phyloP scores from a whole-genome alignment of 371 early-diverging fungal genomes.

The Capillidium heterosporum region DNA sequence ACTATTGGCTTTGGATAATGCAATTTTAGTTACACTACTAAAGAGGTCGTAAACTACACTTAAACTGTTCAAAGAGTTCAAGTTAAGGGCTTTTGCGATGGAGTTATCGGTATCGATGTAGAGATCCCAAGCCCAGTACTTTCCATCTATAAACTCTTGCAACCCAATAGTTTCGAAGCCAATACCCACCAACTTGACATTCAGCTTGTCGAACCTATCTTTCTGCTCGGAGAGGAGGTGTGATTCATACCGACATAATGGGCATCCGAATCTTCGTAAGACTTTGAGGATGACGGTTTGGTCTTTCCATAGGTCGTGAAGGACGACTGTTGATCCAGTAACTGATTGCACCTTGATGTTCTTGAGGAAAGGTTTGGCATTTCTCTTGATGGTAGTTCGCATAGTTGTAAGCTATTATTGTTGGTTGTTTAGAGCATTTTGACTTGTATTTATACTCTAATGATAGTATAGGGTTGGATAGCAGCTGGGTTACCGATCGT shows the following conservation, averaged over 20 bases:
- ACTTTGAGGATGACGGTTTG: slow-evolving; percentile 2
- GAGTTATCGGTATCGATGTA: background rate
- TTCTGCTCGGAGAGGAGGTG: background rate
- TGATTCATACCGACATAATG: slow-evolving; percentile 1
- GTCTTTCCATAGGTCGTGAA: background rate
- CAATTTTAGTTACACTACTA: background rate
- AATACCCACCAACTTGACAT: background rate
- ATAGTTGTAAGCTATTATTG: no score
- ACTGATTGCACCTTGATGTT: background rate
- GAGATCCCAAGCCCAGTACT: slow-evolving; percentile 5
- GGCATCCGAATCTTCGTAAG: slow-evolving; percentile 4
- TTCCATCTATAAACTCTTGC: slow-evolving; percentile 4
- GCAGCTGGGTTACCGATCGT: no score
- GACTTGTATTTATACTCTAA: no score
- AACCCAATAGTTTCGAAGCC: slow-evolving; percentile 1
- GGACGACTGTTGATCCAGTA: background rate
- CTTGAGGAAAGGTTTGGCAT: background rate
- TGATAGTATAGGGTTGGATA: no score
- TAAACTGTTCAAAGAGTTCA: background rate
- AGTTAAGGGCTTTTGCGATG: background rate
- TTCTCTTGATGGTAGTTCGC: background rate
- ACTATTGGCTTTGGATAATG: background rate
- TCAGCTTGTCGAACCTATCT: background rate
- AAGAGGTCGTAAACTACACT: background rate
- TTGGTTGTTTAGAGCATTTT: no score